Evolutionary conservation across 495 filamentous ascomycete species (phyloP).

Genomic region (Penicillium dipodomyicola): DNA sequence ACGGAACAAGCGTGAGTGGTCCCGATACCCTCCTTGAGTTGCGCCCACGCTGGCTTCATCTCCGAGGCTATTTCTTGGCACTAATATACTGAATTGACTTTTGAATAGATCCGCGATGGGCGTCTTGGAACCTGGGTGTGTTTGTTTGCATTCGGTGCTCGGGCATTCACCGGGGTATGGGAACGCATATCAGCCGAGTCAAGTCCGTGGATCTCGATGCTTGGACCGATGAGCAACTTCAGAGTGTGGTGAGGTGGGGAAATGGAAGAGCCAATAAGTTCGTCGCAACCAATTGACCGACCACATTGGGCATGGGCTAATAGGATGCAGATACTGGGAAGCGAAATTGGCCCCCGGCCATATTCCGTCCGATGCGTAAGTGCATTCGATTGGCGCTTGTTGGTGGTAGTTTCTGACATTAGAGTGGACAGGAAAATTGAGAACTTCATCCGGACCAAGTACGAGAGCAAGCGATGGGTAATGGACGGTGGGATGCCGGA

Average conservation of each 20-base stretch:
- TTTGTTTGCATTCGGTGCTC: constrained; percentile 98
- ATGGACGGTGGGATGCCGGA: constrained; percentile 96
- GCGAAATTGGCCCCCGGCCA: constrained; percentile 87
- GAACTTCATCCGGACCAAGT: constrained; percentile 98
- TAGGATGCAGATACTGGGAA: constrained; percentile 75
- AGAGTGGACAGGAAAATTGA: constrained; percentile 73
- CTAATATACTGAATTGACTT: constrained; percentile 10
- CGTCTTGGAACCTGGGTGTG: constrained; percentile 93
- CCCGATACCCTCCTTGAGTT: constrained; percentile 18
- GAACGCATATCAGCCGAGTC: constrained; percentile 95
- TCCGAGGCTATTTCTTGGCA: not conserved
- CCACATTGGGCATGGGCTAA: constrained; percentile 17
- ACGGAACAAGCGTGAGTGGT: constrained; percentile 83
- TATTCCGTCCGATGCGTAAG: constrained; percentile 88
- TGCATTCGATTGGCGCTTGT: constrained; percentile 19
- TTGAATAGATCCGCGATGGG: constrained; percentile 86
- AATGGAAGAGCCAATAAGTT: constrained; percentile 93
- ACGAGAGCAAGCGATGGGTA: constrained; percentile 95
- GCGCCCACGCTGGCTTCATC: constrained; percentile 8
- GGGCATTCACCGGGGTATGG: constrained; percentile 97
- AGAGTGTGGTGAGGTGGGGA: constrained; percentile 89
- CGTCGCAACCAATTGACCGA: constrained; percentile 24
- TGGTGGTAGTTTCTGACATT: constrained; percentile 2
- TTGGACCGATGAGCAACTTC: constrained; percentile 97
- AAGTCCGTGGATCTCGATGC: constrained; percentile 97